A percentile compares a stretch with the other conserved stretches of the same genome.
Evolutionary conservation across 495 filamentous ascomycete species (phyloP).

Genomic region (Tricharina praecox): DNA sequence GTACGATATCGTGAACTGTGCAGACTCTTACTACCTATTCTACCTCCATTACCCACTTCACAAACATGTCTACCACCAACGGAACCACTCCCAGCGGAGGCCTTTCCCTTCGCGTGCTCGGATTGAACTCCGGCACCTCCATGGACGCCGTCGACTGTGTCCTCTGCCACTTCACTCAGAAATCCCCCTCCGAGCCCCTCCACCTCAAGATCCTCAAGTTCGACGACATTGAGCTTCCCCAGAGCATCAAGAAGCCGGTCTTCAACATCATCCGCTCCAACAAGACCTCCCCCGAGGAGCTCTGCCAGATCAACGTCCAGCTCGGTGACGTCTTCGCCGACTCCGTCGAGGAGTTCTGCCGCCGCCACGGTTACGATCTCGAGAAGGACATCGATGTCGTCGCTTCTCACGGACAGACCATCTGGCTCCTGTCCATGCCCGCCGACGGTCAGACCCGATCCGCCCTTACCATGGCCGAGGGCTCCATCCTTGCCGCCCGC

Average conservation of each 20-base stretch:
- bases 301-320: constrained; percentile 38
- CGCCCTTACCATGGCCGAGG: constrained; percentile 35
- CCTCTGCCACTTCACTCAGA: constrained; percentile 35
- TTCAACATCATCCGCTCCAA: constrained; percentile 40
- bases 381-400: constrained; percentile 35
- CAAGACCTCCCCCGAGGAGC: constrained; percentile 34
- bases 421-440: constrained; percentile 41
- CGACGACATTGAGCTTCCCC: constrained; percentile 34
- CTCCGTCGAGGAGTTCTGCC: constrained; percentile 33
- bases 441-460: constrained; percentile 33
- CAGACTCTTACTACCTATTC: too few species aligned
- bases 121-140: constrained; percentile 35
- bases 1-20: too few species aligned
- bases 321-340: constrained; percentile 37
- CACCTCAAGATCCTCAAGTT: constrained; percentile 34
- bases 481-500: constrained; percentile 29
- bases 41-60: not conserved
- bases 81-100: constrained; percentile 7
- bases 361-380: constrained; percentile 32
- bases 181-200: constrained; percentile 33
- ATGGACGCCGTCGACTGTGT: constrained; percentile 40
- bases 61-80: constrained; percentile 10
- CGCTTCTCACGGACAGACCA: constrained; percentile 44
- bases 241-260: constrained; percentile 38
- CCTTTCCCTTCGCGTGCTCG: constrained; percentile 35